Conservation (phyloP, 176 grass and related monocot genomes). For the Carex pumila region DNA sequence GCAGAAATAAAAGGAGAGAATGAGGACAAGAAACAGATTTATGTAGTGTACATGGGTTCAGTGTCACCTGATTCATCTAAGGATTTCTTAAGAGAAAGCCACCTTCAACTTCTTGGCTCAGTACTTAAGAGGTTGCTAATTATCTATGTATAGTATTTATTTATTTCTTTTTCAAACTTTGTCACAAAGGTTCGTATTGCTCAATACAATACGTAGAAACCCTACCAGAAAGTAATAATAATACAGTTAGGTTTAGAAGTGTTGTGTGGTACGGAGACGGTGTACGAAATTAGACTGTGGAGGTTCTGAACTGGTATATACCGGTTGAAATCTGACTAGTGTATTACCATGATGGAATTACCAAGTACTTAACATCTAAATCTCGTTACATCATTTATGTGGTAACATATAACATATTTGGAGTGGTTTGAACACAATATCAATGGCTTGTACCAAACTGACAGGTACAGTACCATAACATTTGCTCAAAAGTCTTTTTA, state of each 20-base stretch:
- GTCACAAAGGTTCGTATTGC: neutral
- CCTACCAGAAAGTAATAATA: neutral
- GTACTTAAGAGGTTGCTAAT: conserved; percentile 46
- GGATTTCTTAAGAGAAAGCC: conserved; percentile 31
- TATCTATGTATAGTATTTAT: neutral
- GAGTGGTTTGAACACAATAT: neutral
- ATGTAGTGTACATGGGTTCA: conserved; percentile 87
- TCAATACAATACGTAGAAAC: neutral
- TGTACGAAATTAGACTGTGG: neutral
- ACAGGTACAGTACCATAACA: neutral
- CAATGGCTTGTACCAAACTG: neutral
- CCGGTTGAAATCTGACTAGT: neutral
- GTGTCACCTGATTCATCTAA: conserved; percentile 32
- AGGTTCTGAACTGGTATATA: neutral
- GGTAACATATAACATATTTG: neutral
- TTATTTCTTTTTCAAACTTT: neutral
- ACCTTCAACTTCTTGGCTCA: conserved; percentile 50
- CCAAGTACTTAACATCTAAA: neutral
- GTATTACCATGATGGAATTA: neutral
- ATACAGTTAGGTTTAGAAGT: neutral
- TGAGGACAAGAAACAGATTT: conserved; percentile 25
- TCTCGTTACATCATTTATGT: neutral
- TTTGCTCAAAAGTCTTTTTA: neutral
- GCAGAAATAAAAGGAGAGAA: neutral
- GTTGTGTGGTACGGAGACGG: neutral